Evolutionary conservation across 2,329 filamentous ascomycete species (phyloP), one percentile per base, ranked within the genome.

Genomic region (Elsinoe necatrix): DNA sequence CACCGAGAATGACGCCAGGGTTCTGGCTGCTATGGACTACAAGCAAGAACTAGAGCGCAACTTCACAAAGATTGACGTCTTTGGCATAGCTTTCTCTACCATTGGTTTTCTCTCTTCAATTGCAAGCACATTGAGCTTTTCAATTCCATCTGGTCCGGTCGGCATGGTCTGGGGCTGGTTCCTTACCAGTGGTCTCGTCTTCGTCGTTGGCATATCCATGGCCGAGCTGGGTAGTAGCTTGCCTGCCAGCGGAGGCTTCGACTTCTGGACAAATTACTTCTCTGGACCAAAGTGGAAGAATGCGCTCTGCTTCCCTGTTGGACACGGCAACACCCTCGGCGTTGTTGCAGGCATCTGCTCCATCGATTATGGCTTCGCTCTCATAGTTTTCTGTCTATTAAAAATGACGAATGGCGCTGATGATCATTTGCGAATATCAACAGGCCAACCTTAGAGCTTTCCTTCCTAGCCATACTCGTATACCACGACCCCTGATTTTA

Each of bases 91-190:
- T 2, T 72, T 72, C 60, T 67, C 64, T 16, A 71, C 84, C 61
- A 83, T 84, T 79, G 80, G 80, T 1, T 65, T 84, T 5, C 68
- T 83, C 1, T 80, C 80, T 1, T 83, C 80, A 3, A 83, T 83
- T 59, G 80, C 80, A 4, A 79, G 77, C 27, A 83, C 80, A 0
- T 67, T 83, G 11, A 65, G 78, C 0, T 83, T 82, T 61, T 81
- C 79, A 18, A 34, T 57, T 16, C 79, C 81, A 1, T 77, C 80
- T 4, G 81, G 81, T 0, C 80, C 80, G 1, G 79, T 75, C 2
- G 81, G 80, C 3, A 80, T 83, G 75, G 79, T 83, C 55, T 83
- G 81, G 74, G 73, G 74, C 23, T 83, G 80, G 80, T 78, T 83
- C 59, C 66, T 77, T n/a, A 80, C 80, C 9, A 78, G 76, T 56